phyloP scores from a whole-genome alignment of 306 rosid genomes.

The Styphnolobium japonicum region DNA sequence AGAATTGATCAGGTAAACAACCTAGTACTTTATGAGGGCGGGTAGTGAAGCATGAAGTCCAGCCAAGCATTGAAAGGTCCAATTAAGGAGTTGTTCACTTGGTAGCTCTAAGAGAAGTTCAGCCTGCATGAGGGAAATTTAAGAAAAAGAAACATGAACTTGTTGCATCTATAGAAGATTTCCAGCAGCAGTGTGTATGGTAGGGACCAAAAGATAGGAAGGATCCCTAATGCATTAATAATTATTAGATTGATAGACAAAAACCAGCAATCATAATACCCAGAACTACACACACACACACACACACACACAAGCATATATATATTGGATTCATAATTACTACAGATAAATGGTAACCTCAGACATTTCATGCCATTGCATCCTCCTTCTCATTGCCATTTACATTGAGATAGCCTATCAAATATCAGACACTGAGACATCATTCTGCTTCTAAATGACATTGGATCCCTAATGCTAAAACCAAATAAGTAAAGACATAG shows the following conservation, averaged over 20 bases:
- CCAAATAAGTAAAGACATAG: background rate
- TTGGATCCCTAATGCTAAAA: background rate
- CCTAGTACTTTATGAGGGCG: slow-evolving; percentile 74
- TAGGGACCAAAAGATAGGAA: background rate
- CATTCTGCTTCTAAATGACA: background rate
- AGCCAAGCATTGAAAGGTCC: slow-evolving; percentile 90
- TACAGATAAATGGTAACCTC: slow-evolving; percentile 16
- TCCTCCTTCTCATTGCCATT: background rate
- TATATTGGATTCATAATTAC: background rate
- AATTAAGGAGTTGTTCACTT: slow-evolving; percentile 83
- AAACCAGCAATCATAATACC: background rate
- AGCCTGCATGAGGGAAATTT: slow-evolving; percentile 55
- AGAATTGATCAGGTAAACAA: background rate
- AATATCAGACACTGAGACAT: background rate
- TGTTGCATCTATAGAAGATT: background rate
- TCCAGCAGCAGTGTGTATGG: background rate
- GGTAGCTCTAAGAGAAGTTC: slow-evolving; percentile 95
- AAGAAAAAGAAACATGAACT: slow-evolving; percentile 1
- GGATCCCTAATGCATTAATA: slow-evolving; percentile 1
- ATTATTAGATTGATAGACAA: background rate
- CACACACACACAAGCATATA: too few relatives aligned
- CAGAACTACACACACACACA: too few relatives aligned
- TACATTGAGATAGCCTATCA: background rate
- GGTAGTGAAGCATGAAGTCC: slow-evolving; percentile 94
- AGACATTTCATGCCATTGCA: background rate